Base-by-base conservation (phyloP, 2,329 filamentous ascomycete genomes). In the Ambrosiella xylebori region DNA sequence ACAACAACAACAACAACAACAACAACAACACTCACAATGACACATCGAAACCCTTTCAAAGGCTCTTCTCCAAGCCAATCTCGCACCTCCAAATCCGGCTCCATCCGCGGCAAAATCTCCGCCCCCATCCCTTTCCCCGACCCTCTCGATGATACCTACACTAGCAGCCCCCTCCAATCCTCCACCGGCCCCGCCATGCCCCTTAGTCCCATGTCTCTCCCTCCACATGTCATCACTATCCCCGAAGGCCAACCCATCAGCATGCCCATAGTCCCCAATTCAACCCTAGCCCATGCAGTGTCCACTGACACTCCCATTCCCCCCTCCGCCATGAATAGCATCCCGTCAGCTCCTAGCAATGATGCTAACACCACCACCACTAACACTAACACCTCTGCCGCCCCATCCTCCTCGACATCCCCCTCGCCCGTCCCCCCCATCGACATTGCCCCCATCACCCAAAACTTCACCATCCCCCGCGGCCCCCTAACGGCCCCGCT, bases 91-190 rank as follows among this genome's bases (percentile, higher is more conserved):
- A 51, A 51, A n/a, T 35, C 47, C 27, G 47, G 12, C 19, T 51
- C 47, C 39, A 76, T 82, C 61, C 76, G 80, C 44, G 79, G 79
- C 61, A 77, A 75, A 63, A 82, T 83, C 61, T 82, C 79, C 37
- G 74, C 73, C 6, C 81, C 81, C 12, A 82, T 83, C 53, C 79
- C 79, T 1, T 76, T 83, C 19, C 66, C 70, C 15, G 69, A 67
- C 58, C 65, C 70, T 7, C 62, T 71, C 45, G 76, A 78, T 59
- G 76, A 80, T 61, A 78, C 80, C 59, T 77, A 80, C 65, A 44
- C 68, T 68, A 8, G 66, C 65, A 7, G 65, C 68, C n/a, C 59
- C 13, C 3, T 57, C 7, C 39, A 27, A 37, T 58, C 57, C 5
- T 44, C 57, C 49, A 39, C 51, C 44, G 40, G 55, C 57, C 57